These are phyloP conservation scores for Malus fusca DNA, from an alignment of 306 rosid genomes.

Conservation along the genomic window DNA sequence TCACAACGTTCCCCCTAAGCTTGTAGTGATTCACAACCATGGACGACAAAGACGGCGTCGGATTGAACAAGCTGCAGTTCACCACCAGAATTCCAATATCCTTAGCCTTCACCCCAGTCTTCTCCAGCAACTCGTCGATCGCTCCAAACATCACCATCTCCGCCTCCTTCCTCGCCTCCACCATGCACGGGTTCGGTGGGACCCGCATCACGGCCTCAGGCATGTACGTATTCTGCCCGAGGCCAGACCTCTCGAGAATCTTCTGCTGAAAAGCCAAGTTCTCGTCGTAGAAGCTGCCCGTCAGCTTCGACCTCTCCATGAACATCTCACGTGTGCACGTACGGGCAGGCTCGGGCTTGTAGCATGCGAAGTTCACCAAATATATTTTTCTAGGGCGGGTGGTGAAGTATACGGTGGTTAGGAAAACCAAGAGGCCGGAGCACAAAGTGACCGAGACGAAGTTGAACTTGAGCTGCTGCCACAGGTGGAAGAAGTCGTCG, in stretches of 20 bases:
- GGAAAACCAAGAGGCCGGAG: conserved; percentile 43
- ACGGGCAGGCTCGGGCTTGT: conserved; percentile 45
- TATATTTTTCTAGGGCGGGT: conserved; percentile 62
- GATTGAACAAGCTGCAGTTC: conserved; percentile 86
- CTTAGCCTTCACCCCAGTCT: conserved; percentile 76
- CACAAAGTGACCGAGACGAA: conserved; percentile 38
- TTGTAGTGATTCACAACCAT: conserved; percentile 88
- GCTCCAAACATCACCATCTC: conserved; percentile 92
- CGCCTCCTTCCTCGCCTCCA: conserved; percentile 80
- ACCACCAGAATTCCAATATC: conserved; percentile 86
- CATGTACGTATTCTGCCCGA: conserved; percentile 68
- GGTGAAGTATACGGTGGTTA: conserved; percentile 67
- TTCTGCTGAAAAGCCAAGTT: conserved; percentile 64
- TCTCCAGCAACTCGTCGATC: conserved; percentile 63
- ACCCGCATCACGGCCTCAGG: conserved; percentile 54
- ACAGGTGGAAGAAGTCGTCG: conserved; percentile 26
- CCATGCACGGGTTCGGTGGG: conserved; percentile 84
- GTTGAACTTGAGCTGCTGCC: conserved; percentile 54
- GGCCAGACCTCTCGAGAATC: conserved; percentile 70
- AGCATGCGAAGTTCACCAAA: conserved; percentile 61
- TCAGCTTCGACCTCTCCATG: conserved; percentile 30
- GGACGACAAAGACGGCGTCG: conserved; percentile 81
- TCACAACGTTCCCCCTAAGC: conserved; percentile 59
- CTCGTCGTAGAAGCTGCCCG: conserved; percentile 51
- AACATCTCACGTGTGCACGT: conserved; percentile 42